Evolutionary conservation across 164 flowering plant species (phyloP), one percentile per base, ranked within the genome.

Genomic region (Santalum album): DNA sequence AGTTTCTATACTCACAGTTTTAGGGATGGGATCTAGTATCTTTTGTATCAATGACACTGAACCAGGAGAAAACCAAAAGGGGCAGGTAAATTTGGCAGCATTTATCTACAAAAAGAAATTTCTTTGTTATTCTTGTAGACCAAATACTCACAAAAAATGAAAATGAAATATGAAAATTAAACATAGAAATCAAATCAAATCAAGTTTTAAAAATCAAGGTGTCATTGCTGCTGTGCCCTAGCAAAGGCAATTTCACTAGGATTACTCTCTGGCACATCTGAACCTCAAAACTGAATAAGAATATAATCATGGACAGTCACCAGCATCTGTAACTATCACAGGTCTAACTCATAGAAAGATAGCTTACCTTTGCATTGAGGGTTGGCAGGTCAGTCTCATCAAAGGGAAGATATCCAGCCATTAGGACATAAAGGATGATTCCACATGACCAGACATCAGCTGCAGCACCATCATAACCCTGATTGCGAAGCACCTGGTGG

Each of bases 401-500:
- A 73, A 94, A 94, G 14, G 99, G 99, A 18, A 90, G 95, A 77
- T 84, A 87, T 61, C 99, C 99, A 24, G 99, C 95, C 95, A 90
- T 79, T 63, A 94, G 60, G 64, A 94, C 97, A 86, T 60, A 90
- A 38, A 94, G 96, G 66, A 94, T 90, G 56, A 94, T 87, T 17
- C 99, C 99, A 68, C 97, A 94, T 39, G 99, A 94, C 99, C 99
- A 94, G 25, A 94, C 56, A 74, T 94, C 99, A 51, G 97, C 99
- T 60, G 95, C 87, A 47, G 97, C 83, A 72, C 99, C 99, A 73
- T 87, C 92, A 76, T 94, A 94, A 54, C 97, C 99, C 42, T 70
- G 76, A 58, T 75, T 52, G 43, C 90, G 62, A 44, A 94, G 74
- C 32, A 92, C 99, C 99, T 92, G 63, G 22, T 19, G 18, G 47